Conservation (phyloP, 495 filamentous ascomycete species). For the Penicillium waksmanii region DNA sequence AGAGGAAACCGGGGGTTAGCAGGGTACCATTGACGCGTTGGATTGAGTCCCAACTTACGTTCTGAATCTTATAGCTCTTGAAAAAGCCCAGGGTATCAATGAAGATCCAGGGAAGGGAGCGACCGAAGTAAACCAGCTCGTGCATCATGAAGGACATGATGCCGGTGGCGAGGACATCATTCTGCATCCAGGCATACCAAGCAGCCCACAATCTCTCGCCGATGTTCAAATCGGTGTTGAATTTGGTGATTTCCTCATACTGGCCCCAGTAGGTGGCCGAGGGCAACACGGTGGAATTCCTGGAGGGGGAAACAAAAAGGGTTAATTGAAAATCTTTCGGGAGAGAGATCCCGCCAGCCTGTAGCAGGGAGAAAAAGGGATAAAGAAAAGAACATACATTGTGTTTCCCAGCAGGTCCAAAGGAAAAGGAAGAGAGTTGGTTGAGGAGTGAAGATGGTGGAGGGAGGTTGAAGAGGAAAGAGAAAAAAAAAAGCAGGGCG, state of each 20-base stretch:
- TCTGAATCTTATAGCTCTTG: constrained; percentile 93
- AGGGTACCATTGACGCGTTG: no score
- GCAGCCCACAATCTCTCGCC: constrained; percentile 88
- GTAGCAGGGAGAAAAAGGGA: constrained; percentile 2
- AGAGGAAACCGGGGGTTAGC: constrained; percentile 4
- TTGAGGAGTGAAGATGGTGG: not conserved
- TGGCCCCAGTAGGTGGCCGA: constrained; percentile 74
- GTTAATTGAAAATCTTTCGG: not conserved
- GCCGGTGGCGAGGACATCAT: constrained; percentile 92
- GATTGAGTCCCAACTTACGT: constrained; percentile 53
- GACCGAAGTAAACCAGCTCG: constrained; percentile 90
- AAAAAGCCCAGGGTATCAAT: constrained; percentile 86
- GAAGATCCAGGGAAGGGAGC: constrained; percentile 90
- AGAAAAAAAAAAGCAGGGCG: constrained; percentile 1
- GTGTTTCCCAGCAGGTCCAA: not conserved
- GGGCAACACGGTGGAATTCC: constrained; percentile 61
- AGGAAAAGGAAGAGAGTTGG: not conserved
- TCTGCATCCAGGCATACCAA: constrained; percentile 99
- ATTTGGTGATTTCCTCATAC: constrained; percentile 83
- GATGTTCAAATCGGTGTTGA: constrained; percentile 85
- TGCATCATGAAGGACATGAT: constrained; percentile 98
- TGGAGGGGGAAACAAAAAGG: constrained; percentile 19
- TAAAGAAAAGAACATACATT: constrained; percentile 11
- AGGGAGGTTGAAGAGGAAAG: constrained; percentile 3
- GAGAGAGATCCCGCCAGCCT: not conserved